A percentile compares a stretch with the other conserved stretches of the same genome.
phyloP scores from a whole-genome alignment of 2,329 filamentous ascomycete species.

The Paraphoma chrysanthemicola region DNA sequence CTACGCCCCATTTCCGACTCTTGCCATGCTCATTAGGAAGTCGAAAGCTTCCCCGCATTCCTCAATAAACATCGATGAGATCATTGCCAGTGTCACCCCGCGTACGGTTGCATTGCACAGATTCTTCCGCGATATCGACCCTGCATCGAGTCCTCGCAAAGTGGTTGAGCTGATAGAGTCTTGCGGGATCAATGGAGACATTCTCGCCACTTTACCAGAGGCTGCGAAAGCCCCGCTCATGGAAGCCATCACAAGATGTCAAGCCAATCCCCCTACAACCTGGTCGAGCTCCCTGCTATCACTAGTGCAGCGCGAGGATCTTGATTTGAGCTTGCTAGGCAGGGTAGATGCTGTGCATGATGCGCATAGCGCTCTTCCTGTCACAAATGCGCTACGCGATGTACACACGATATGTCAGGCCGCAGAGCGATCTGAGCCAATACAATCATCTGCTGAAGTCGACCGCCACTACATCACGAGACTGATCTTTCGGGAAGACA shows the following conservation, averaged over 20 bases:
- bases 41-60: conserved; percentile 48
- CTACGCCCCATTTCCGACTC: conserved; percentile 45
- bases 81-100: conserved; percentile 43
- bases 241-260: conserved; percentile 84
- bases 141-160: conserved; percentile 55
- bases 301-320: conserved; percentile 81
- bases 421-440: conserved; percentile 67
- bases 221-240: conserved; percentile 80
- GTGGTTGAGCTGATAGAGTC: conserved; percentile 77
- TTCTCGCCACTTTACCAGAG: conserved; percentile 86
- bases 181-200: conserved; percentile 69
- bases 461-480: conserved; percentile 83
- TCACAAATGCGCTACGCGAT: conserved; percentile 60
- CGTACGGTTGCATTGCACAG: conserved; percentile 73
- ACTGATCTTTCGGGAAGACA: conserved; percentile 89
- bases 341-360: conserved; percentile 30
- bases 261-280: conserved; percentile 77
- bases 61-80: conserved; percentile 45
- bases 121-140: conserved; percentile 64
- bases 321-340: conserved; percentile 56
- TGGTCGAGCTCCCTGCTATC: conserved; percentile 77
- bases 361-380: conserved; percentile 22
- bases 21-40: conserved; percentile 45
- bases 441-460: conserved; percentile 81
- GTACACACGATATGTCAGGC: conserved; percentile 78